Conservation (phyloP, 2,329 filamentous ascomycete genomes). For the Botryotinia convoluta region DNA sequence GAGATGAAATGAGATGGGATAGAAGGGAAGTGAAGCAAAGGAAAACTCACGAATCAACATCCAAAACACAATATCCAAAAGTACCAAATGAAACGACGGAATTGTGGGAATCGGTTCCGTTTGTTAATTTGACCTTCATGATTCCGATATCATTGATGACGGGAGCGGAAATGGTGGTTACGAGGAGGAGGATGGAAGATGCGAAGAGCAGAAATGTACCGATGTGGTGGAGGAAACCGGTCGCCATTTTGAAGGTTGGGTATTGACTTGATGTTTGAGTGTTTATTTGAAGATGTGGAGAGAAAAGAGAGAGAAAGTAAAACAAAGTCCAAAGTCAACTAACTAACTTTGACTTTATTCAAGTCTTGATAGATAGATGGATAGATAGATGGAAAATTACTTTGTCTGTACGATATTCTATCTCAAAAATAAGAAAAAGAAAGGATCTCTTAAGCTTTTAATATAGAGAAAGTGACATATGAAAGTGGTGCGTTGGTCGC, state of each 20-base stretch:
- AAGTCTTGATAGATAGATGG: not conserved
- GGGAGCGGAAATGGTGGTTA: constrained; percentile 58
- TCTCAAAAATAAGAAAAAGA: not conserved
- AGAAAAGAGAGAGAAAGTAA: not conserved
- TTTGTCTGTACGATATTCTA: not conserved
- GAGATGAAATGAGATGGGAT: not conserved
- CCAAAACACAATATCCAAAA: constrained; percentile 55
- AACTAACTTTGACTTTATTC: not conserved
- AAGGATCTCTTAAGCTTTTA: not conserved
- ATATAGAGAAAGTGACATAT: constrained; percentile 8
- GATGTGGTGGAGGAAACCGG: constrained; percentile 49
- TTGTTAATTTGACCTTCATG: constrained; percentile 49
- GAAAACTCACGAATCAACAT: constrained; percentile 36
- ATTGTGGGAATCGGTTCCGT: constrained; percentile 38
- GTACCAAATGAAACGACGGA: constrained; percentile 53
- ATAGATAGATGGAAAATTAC: not conserved
- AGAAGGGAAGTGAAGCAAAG: not conserved
- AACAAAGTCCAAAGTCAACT: not conserved
- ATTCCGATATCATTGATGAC: constrained; percentile 55
- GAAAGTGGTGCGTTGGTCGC: not conserved
- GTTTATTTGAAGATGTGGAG: not conserved
- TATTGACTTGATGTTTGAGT: not conserved
- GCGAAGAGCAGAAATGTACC: constrained; percentile 57
- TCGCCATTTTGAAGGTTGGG: constrained; percentile 30
- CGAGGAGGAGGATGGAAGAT: constrained; percentile 54